Percentiles rank a stretch among this genome's conserved stretches.
Evolutionary conservation across 2,329 filamentous ascomycete genomes (phyloP).

Genomic region (Dendryphion nanum): DNA sequence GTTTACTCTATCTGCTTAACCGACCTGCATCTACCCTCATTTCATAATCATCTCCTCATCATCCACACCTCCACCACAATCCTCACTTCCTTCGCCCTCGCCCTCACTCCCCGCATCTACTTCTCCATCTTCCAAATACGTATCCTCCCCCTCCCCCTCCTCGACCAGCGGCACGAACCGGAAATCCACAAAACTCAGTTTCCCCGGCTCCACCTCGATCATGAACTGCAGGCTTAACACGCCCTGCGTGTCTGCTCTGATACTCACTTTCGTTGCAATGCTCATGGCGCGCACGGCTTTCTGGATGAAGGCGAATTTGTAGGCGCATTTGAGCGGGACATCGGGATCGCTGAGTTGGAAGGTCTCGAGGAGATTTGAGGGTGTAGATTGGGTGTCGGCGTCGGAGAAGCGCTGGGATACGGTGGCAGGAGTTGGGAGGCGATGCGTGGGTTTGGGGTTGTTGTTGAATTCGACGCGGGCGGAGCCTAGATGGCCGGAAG

Average conservation of each 20-base stretch:
- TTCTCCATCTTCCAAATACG: background rate
- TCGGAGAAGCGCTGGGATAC: constrained; percentile 14
- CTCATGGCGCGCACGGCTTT: constrained; percentile 90
- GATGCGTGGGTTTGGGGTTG: constrained; percentile 11
- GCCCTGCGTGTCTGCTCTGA: constrained; percentile 83
- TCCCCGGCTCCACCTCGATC: constrained; percentile 75
- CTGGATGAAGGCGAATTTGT: constrained; percentile 84
- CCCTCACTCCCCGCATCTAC: constrained; percentile 13
- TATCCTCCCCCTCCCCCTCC: constrained; percentile 49
- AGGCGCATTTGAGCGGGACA: constrained; percentile 55
- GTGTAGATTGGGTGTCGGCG: constrained; percentile 4
- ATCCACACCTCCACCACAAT: constrained; percentile 1
- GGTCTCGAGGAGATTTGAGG: constrained; percentile 63
- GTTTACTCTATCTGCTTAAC: too few species aligned
- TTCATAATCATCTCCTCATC: background rate
- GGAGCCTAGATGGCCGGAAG: constrained; percentile 58
- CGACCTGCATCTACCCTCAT: too few species aligned
- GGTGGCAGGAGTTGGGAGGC: constrained; percentile 10
- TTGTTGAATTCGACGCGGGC: constrained; percentile 61
- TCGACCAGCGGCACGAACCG: constrained; percentile 73
- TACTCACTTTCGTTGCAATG: constrained; percentile 85
- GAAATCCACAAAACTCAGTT: constrained; percentile 76
- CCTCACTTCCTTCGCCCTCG: constrained; percentile 9
- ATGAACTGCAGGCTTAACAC: constrained; percentile 95
- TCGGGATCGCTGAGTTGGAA: constrained; percentile 56